A percentile compares a stretch with the other conserved stretches of the same genome.
phyloP scores from a whole-genome alignment of 805 yeast genomes.

The Lipomyces sp. region DNA sequence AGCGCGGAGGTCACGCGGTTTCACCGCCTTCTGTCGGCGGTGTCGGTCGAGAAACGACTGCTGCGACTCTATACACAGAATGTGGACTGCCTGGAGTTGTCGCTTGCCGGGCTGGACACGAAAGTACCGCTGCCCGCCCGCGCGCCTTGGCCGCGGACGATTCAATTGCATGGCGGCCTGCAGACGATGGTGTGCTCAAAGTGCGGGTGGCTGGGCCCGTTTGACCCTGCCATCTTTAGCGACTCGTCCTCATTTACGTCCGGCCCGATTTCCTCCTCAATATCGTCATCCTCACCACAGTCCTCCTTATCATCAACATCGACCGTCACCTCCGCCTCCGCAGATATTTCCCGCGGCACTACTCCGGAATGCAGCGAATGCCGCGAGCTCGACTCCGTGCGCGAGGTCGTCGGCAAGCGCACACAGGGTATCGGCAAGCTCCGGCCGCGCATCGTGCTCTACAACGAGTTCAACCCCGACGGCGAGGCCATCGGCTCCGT shows the following conservation, averaged over 20 bases:
- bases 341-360: no score
- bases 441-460: slow-evolving; percentile 63
- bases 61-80: slow-evolving; percentile 81
- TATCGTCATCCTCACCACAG: no score
- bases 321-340: no score
- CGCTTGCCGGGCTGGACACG: slow-evolving; percentile 50
- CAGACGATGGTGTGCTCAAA: slow-evolving; percentile 71
- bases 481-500: slow-evolving; percentile 81
- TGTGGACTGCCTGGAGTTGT: slow-evolving; percentile 74
- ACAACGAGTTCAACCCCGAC: slow-evolving; percentile 80
- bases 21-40: slow-evolving; percentile 58
- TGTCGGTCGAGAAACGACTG: slow-evolving; percentile 62
- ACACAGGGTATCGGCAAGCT: slow-evolving; percentile 59
- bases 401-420: slow-evolving; percentile 61
- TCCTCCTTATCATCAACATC: no score
- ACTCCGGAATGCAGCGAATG: slow-evolving; percentile 66
- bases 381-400: slow-evolving; percentile 52
- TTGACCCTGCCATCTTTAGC: slow-evolving; percentile 53
- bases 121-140: slow-evolving; percentile 46
- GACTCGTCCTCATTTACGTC: slow-evolving; percentile 22
- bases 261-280: background rate
- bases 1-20: slow-evolving; percentile 69
- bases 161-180: slow-evolving; percentile 84
- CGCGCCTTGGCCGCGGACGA: slow-evolving; percentile 53
- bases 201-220: slow-evolving; percentile 56